Conservation (phyloP, 177 flowering plant species). For the Vitis hybrid region DNA sequence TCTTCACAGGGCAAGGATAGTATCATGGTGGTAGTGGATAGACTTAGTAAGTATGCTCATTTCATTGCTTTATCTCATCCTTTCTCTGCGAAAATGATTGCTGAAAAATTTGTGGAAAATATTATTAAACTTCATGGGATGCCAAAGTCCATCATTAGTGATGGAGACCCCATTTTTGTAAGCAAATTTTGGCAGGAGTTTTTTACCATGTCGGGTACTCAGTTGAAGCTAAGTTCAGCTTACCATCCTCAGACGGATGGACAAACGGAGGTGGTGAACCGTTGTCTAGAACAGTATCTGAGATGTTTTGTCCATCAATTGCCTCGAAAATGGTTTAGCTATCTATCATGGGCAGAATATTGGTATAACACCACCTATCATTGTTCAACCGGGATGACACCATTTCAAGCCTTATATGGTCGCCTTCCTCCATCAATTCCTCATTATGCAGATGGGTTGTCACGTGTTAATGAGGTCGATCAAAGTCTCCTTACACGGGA, state of each 20-base stretch:
- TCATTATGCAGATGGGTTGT: too few species aligned
- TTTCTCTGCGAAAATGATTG: not conserved
- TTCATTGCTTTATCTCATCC: constrained; percentile 2
- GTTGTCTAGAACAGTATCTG: constrained; percentile 1
- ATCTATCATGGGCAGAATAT: constrained; percentile 7
- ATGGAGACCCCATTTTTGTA: not conserved
- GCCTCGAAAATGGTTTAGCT: not conserved
- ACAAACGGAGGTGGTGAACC: constrained; percentile 3
- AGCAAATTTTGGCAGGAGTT: not conserved
- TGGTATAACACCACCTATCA: constrained; percentile 18
- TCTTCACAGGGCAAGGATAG: not conserved
- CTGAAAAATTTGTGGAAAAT: not conserved
- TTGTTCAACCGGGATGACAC: not conserved
- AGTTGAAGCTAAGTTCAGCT: not conserved
- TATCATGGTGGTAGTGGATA: constrained; percentile 10
- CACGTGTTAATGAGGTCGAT: too few species aligned
- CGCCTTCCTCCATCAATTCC: not conserved
- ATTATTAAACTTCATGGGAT: not conserved
- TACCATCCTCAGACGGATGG: constrained; percentile 7
- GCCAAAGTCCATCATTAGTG: not conserved
- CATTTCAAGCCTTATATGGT: constrained; percentile 14
- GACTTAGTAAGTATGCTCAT: constrained; percentile 7
- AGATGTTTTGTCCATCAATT: not conserved
- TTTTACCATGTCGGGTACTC: not conserved
- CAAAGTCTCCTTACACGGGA: too few species aligned